Evolutionary conservation across 768 basidiomycete species (phyloP).

Genomic region (Trametes cinnabarina): DNA sequence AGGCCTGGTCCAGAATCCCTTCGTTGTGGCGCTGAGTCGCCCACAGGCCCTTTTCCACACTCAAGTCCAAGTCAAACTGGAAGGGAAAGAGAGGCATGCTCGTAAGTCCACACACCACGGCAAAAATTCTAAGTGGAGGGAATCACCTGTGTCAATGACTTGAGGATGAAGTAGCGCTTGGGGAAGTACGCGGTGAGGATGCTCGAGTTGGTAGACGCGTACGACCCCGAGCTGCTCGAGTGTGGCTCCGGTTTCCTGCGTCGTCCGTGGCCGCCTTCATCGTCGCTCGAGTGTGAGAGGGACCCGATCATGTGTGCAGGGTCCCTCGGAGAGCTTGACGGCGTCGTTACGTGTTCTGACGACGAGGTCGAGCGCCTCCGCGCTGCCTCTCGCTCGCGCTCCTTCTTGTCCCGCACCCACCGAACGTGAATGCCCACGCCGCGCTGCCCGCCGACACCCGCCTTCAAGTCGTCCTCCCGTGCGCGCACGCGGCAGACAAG

Average conservation of each 20-base stretch:
- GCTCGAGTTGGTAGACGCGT: conserved; percentile 81
- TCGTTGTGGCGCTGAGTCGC: conserved; percentile 94
- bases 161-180: conserved; percentile 88
- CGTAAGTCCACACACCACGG: neutral
- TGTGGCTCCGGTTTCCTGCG: conserved; percentile 27
- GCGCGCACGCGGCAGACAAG: conserved; percentile 82
- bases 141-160: conserved; percentile 74
- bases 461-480: conserved; percentile 80
- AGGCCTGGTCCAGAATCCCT: conserved; percentile 87
- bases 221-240: conserved; percentile 65
- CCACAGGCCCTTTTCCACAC: conserved; percentile 79
- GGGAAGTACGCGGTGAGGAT: conserved; percentile 77
- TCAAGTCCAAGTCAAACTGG: conserved; percentile 76
- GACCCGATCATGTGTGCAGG: conserved; percentile 25
- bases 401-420: conserved; percentile 71
- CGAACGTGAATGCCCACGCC: conserved; percentile 79
- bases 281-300: conserved; percentile 41
- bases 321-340: conserved; percentile 22
- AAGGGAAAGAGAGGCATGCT: neutral
- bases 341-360: conserved; percentile 19
- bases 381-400: conserved; percentile 31
- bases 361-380: conserved; percentile 22
- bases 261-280: conserved; percentile 28
- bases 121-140: neutral
- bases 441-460: conserved; percentile 90